These are phyloP conservation scores for Carex arenaria DNA, from an alignment of 202 grass and related monocot genomes.

Conservation along the genomic window DNA sequence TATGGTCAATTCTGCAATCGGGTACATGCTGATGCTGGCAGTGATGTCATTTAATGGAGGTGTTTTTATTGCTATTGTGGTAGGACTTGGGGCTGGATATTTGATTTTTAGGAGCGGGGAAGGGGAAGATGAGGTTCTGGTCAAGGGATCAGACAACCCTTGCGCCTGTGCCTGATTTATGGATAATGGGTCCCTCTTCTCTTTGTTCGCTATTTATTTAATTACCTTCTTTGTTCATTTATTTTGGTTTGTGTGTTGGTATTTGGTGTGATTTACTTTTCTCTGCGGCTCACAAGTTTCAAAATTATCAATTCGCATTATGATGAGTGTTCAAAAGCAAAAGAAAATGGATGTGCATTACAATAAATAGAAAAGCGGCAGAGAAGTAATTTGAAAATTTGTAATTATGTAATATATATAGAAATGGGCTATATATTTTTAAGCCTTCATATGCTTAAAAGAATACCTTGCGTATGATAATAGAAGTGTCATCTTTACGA, in stretches of 20 bases:
- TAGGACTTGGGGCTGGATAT: conserved; percentile 71
- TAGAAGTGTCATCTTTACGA: neutral
- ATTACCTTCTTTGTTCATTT: conserved; percentile 1
- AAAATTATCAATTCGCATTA: neutral
- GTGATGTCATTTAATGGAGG: conserved; percentile 98
- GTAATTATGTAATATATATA: neutral
- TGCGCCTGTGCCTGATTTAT: conserved; percentile 68
- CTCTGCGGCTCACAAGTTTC: neutral
- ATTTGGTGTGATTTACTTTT: neutral
- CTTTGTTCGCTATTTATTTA: neutral
- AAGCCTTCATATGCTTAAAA: neutral
- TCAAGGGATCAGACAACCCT: conserved; percentile 57
- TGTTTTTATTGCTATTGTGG: conserved; percentile 65
- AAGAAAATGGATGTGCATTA: neutral
- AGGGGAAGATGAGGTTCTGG: conserved; percentile 50
- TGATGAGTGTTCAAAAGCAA: neutral
- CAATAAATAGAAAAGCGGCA: neutral
- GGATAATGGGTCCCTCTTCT: neutral
- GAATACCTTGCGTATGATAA: neutral
- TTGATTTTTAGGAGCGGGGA: conserved; percentile 66
- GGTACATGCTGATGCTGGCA: conserved; percentile 90
- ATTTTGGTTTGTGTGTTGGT: neutral
- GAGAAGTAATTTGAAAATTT: neutral
- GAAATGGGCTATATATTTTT: neutral
- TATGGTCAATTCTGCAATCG: conserved; percentile 70